Evolutionary conservation across 1,284 basidiomycete species (phyloP).

Genomic region (Ganoderma resinaceum): DNA sequence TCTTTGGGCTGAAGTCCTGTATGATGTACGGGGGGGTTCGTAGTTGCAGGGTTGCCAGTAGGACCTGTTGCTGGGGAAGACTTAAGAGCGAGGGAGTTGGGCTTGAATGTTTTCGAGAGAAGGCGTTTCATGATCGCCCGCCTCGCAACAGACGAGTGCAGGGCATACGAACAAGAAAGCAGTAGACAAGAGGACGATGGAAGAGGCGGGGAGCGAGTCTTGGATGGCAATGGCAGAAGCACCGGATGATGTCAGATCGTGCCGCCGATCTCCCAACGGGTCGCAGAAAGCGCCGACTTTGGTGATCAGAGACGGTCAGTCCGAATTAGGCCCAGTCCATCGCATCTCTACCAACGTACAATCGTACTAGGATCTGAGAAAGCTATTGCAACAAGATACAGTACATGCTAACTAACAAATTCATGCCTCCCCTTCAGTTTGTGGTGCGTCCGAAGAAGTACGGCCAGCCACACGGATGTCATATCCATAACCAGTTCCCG

Average conservation of each 20-base stretch:
- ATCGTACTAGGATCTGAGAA: not conserved
- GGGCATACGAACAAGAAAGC: constrained; percentile 22
- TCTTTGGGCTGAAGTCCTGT: constrained; percentile 65
- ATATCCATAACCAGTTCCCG: constrained; percentile 81
- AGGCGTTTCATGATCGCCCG: constrained; percentile 39
- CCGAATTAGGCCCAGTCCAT: no score
- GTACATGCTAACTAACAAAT: constrained; percentile 18
- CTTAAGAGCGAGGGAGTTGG: constrained; percentile 16
- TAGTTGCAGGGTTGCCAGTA: constrained; percentile 29
- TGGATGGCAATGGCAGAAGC: not conserved
- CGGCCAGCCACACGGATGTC: constrained; percentile 62
- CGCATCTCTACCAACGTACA: not conserved
- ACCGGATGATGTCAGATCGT: constrained; percentile 30
- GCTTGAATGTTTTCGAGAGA: constrained; percentile 38
- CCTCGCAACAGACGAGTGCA: constrained; percentile 1
- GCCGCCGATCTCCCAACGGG: constrained; percentile 13
- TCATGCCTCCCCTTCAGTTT: constrained; percentile 18
- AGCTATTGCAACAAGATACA: constrained; percentile 27
- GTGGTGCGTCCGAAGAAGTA: constrained; percentile 39
- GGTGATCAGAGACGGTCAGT: not conserved
- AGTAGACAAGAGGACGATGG: not conserved
- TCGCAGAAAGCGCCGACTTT: not conserved
- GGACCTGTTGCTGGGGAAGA: constrained; percentile 26
- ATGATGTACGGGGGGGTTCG: constrained; percentile 35
- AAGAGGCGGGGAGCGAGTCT: constrained; percentile 4